phyloP scores from a whole-genome alignment of 1,284 basidiomycete genomes.

The Ganoderma boninense region DNA sequence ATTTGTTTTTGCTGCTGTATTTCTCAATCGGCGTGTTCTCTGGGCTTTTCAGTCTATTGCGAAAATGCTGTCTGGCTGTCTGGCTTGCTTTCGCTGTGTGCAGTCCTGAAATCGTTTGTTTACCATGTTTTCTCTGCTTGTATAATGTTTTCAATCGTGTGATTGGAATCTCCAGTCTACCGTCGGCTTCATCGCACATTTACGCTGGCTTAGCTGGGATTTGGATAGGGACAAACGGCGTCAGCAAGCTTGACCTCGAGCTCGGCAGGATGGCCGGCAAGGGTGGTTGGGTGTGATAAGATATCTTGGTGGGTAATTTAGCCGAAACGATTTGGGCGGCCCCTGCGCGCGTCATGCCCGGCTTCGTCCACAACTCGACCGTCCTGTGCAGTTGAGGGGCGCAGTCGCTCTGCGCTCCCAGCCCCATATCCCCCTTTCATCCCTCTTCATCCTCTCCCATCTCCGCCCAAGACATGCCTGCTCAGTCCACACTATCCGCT shows the following conservation, averaged over 20 bases:
- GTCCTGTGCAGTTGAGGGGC: conserved; percentile 27
- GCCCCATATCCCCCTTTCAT: conserved; percentile 14
- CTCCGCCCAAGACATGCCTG: conserved; percentile 59
- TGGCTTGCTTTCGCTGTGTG: conserved; percentile 17
- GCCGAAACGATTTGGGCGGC: conserved; percentile 19
- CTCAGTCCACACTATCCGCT: conserved; percentile 69
- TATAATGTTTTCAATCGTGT: not conserved
- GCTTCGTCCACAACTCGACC: conserved; percentile 12
- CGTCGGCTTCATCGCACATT: not conserved
- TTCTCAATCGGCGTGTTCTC: not conserved
- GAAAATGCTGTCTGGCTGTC: conserved; percentile 22
- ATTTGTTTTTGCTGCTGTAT: not conserved
- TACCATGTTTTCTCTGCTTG: not conserved
- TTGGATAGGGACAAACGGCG: not conserved
- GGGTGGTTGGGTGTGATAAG: not conserved
- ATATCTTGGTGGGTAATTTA: conserved; percentile 9
- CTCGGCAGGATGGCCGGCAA: not conserved
- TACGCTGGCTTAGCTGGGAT: no score
- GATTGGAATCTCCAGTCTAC: not conserved
- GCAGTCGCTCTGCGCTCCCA: conserved; percentile 29
- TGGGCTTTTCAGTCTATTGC: not conserved
- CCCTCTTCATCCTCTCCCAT: not conserved
- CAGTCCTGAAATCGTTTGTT: not conserved
- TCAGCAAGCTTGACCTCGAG: not conserved
- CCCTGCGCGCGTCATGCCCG: conserved; percentile 21